Percentiles rank a stretch among this genome's conserved stretches.
Conservation (phyloP, 31 red algal species). For the Porphyra umbilicalis region DNA sequence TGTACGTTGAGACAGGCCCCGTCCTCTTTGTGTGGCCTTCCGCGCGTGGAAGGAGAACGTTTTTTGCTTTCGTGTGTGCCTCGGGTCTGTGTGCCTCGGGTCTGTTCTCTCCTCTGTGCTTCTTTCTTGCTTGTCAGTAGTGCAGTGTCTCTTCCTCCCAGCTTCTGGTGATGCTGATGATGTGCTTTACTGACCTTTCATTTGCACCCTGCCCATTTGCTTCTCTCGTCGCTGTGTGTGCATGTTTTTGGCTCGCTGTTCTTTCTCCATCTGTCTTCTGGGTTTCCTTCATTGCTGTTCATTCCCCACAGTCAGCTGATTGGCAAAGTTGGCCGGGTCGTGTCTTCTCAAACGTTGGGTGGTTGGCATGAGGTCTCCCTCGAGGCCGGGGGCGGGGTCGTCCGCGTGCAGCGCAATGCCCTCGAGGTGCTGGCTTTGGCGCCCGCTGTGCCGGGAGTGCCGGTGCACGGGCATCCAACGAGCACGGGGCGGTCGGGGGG, state of each 20-base stretch:
- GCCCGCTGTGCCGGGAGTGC: neutral
- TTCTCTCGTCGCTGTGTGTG: neutral
- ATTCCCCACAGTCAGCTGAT: constrained; percentile 22
- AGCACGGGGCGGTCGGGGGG: constrained; percentile 14
- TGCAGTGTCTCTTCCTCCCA: neutral
- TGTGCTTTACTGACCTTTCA: neutral
- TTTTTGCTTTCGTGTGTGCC: neutral
- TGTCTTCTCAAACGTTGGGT: constrained; percentile 62
- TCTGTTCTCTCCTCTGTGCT: neutral
- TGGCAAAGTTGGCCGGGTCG: constrained; percentile 45
- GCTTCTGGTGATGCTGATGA: neutral
- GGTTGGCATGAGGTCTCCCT: constrained; percentile 86
- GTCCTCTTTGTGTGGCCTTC: neutral
- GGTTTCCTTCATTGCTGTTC: neutral
- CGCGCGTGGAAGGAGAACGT: neutral
- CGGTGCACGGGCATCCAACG: constrained; percentile 1
- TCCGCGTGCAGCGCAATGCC: constrained; percentile 89
- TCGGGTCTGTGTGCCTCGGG: neutral
- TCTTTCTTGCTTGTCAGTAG: too few relatives aligned
- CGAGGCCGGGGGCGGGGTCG: constrained; percentile 31
- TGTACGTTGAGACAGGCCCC: constrained; percentile 13
- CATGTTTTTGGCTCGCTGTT: neutral
- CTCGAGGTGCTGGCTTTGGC: constrained; percentile 44
- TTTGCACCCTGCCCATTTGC: neutral
- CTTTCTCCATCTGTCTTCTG: neutral